phyloP scores from a whole-genome alignment of 495 filamentous ascomycete genomes.

The Pseudevernia furfuracea region DNA sequence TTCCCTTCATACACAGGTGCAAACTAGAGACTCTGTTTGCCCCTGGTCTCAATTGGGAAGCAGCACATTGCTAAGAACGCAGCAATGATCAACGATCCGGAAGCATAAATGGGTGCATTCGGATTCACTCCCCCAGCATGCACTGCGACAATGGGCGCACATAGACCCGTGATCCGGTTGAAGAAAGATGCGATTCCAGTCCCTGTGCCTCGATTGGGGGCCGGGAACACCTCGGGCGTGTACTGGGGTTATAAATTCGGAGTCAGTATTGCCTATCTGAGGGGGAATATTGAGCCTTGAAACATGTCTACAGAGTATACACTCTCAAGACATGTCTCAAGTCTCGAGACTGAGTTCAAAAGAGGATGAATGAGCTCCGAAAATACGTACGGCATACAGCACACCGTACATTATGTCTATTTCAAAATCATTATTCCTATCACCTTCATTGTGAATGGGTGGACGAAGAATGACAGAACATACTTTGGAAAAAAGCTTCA shows the following conservation, averaged over 20 bases:
- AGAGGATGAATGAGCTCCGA: no score
- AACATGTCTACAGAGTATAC: no score
- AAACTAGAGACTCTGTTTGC: conserved; percentile 40
- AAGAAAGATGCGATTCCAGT: conserved; percentile 51
- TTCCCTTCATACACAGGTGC: neutral
- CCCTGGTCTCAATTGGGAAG: conserved; percentile 48
- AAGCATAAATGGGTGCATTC: conserved; percentile 46
- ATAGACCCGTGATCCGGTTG: conserved; percentile 51
- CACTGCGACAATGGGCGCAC: conserved; percentile 51
- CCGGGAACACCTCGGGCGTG: conserved; percentile 56
- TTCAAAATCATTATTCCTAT: neutral
- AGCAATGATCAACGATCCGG: conserved; percentile 44
- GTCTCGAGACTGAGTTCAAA: no score
- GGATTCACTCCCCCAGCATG: conserved; percentile 38
- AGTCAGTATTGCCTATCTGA: no score
- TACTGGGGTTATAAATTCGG: no score
- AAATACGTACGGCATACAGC: conserved; percentile 50
- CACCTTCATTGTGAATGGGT: neutral
- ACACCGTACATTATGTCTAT: conserved; percentile 54
- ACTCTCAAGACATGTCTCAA: no score
- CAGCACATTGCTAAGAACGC: conserved; percentile 45
- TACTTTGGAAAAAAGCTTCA: conserved; percentile 52
- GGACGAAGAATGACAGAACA: neutral
- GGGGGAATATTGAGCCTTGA: no score
- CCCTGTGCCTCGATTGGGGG: conserved; percentile 50